A percentile compares a stretch with the other conserved stretches of the same genome.
phyloP scores from a whole-genome alignment of 352 stramenopile species.

The Thalassiosira oceanica region DNA sequence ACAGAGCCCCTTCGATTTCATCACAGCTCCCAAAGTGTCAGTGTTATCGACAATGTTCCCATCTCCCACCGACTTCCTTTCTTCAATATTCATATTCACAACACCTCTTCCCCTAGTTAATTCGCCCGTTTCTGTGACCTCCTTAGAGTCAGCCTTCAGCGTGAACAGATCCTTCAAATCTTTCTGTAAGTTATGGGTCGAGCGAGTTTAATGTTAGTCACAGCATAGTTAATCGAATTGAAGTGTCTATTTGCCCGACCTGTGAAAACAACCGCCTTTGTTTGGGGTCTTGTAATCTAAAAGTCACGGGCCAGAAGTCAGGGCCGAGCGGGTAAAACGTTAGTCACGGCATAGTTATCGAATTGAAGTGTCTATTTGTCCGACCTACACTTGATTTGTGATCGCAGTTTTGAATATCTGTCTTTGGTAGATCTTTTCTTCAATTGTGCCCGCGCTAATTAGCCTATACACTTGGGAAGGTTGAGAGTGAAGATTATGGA shows the following conservation, averaged over 20 bases:
- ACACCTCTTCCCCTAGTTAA: slow-evolving; percentile 88
- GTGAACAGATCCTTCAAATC: slow-evolving; percentile 95
- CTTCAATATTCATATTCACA: slow-evolving; percentile 49
- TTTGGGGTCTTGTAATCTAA: slow-evolving; percentile 94
- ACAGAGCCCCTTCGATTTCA: slow-evolving; percentile 88
- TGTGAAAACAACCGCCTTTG: slow-evolving; percentile 96
- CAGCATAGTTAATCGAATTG: too few relatives aligned
- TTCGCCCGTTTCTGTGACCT: slow-evolving; percentile 88
- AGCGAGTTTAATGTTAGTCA: too few relatives aligned
- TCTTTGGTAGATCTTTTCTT: slow-evolving; percentile 99
- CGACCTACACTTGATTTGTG: too few relatives aligned
- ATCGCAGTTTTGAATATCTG: slow-evolving; percentile 99
- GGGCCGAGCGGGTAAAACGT: too few relatives aligned
- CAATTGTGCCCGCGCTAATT: slow-evolving; percentile 96
- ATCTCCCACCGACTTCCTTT: slow-evolving; percentile 44
- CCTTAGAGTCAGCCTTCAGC: slow-evolving; percentile 81
- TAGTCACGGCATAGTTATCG: too few relatives aligned
- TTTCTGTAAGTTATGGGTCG: too few relatives aligned
- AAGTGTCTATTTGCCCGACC: too few relatives aligned
- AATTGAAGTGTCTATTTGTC: too few relatives aligned
- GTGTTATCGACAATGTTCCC: slow-evolving; percentile 82
- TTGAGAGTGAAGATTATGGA: too few relatives aligned
- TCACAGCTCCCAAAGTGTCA: slow-evolving; percentile 87
- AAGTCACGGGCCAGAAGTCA: too few relatives aligned
- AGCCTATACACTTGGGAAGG: slow-evolving; percentile 90